Base-by-base conservation (phyloP, 352 stramenopile species). In the Phytophthora boehmeriae region DNA sequence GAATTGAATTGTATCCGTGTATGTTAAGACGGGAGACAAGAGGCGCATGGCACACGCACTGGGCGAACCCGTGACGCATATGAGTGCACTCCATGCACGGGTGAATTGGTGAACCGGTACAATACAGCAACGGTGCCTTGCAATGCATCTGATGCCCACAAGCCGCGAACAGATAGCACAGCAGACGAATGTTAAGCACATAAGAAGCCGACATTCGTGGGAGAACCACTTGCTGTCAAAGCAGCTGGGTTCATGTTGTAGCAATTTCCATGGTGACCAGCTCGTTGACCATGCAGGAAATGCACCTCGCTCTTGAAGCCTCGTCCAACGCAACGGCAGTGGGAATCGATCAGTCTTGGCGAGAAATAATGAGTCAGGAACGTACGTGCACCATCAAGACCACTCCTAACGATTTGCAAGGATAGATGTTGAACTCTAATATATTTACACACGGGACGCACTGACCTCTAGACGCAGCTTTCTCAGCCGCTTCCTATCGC, bases 1-100 rank as follows among this genome's bases (percentile, higher is more conserved):
- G 27, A 46, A 53, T 63, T 59, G 43, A 53, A 63, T 19, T 67
- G 58, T 71, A 49, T n/a, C n/a, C n/a, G n/a, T n/a, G n/a, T n/a
- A n/a, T n/a, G 67, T 41, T 58, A 32, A 49, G 41, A 46, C 52
- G 42, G 58, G 27, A 10, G 2, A 25, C 54, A 60, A 46, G 25
- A 30, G 25, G 3, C 25, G 6, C 25, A 30, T 30, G 25, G 25
- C 6, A 30, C 25, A 30, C 6, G 25, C 45, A 50, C 53, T 35
- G 42, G 49, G 51, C 43, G 49, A 65, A 22, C 5, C 6, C 14
- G 38, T 10, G 22, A 3, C n/a, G 28, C 49, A 66, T 53, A 42
- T 60, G 44, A 9, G 51, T 57, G 38, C 59, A 45, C 35, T 22
- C 41, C 54, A 25, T 54, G 46, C 41, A 35, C 41, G 28, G 28